Evolutionary conservation across 164 flowering plant genomes (phyloP).

Genomic region (Cinnamomum chago): DNA sequence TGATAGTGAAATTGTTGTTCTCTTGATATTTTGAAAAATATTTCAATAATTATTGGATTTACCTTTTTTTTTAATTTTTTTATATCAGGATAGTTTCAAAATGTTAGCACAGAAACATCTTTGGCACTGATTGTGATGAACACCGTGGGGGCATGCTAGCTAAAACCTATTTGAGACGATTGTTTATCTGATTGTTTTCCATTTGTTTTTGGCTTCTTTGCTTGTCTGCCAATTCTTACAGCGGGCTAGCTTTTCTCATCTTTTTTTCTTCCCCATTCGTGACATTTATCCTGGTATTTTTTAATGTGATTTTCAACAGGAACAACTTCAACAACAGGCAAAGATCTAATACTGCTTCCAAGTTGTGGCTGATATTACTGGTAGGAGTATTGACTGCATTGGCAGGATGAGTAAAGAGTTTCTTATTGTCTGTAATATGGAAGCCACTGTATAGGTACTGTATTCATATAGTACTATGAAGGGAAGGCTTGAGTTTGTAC

Average conservation of each 20-base stretch:
- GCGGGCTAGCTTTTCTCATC: background rate
- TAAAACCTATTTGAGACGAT: background rate
- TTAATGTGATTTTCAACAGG: conserved; percentile 4
- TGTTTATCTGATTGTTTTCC: background rate
- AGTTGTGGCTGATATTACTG: background rate
- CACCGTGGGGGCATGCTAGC: background rate
- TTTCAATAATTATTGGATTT: too few relatives aligned
- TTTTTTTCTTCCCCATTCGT: background rate
- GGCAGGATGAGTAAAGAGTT: background rate
- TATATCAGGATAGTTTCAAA: too few relatives aligned
- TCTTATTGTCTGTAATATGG: background rate
- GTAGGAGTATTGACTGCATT: background rate
- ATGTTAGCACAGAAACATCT: too few relatives aligned
- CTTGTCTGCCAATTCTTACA: background rate
- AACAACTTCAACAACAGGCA: conserved; percentile 12
- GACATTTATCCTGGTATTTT: too few relatives aligned
- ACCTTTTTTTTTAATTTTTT: too few relatives aligned
- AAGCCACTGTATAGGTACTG: background rate
- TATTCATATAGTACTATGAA: background rate
- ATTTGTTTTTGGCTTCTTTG: background rate
- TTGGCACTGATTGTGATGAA: too few relatives aligned
- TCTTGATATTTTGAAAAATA: too few relatives aligned
- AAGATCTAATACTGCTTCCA: background rate
- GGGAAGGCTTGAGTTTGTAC: background rate
- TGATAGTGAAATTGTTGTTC: too few relatives aligned